phyloP scores from a whole-genome alignment of 164 flowering plant species.

The Saururus chinensis region DNA sequence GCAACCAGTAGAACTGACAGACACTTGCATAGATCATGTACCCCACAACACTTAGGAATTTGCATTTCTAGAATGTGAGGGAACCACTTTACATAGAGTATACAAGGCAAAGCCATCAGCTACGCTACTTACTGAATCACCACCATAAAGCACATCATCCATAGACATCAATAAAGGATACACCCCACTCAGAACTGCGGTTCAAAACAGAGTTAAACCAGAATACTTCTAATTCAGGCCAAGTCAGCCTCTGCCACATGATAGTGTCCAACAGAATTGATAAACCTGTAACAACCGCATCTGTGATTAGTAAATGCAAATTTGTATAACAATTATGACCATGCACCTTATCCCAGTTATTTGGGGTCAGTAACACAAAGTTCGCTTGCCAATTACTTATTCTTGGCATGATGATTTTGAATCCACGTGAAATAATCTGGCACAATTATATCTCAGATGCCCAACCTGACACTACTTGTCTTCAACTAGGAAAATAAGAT shows the following conservation, averaged over 20 bases:
- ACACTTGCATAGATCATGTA: too few relatives aligned
- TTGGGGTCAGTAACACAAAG: too few relatives aligned
- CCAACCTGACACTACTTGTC: background rate
- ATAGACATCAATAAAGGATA: conserved; percentile 46
- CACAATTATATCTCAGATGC: background rate
- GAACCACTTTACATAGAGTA: too few relatives aligned
- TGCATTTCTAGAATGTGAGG: too few relatives aligned
- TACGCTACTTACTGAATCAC: too few relatives aligned
- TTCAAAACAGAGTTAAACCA: conserved; percentile 96
- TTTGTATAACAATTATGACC: background rate
- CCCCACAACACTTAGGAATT: too few relatives aligned
- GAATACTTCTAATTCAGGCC: conserved; percentile 96
- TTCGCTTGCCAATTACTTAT: too few relatives aligned
- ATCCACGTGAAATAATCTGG: background rate
- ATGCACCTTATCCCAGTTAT: too few relatives aligned
- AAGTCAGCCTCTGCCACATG: conserved; percentile 66
- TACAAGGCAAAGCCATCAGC: too few relatives aligned
- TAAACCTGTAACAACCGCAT: conserved; percentile 40
- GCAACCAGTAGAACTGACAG: too few relatives aligned
- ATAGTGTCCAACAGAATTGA: conserved; percentile 67
- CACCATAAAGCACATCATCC: too few relatives aligned
- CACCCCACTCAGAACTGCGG: conserved; percentile 98
- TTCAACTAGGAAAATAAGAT: background rate
- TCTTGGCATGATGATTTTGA: background rate
- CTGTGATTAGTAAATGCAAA: background rate